phyloP scores from a whole-genome alignment of 2,329 filamentous ascomycete genomes.

The Colletotrichum neosansevieriae region DNA sequence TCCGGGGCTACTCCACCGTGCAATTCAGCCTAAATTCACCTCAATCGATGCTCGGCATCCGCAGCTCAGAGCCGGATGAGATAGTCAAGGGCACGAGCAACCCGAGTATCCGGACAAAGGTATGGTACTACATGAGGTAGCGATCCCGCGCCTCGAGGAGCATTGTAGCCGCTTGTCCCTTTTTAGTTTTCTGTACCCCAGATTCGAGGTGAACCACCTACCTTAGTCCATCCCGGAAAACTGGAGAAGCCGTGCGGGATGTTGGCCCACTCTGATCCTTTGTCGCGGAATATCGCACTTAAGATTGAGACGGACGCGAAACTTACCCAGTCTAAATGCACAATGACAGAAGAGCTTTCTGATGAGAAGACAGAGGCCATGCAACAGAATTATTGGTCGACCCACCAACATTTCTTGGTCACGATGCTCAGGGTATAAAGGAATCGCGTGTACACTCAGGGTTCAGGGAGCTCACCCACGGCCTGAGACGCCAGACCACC shows the following conservation, averaged over 20 bases:
- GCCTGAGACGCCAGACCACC: neutral
- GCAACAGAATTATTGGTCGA: neutral
- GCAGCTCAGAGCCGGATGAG: neutral
- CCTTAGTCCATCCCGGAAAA: slow-evolving; percentile 1
- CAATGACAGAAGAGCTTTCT: slow-evolving; percentile 6
- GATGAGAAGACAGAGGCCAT: no score
- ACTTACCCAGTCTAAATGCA: neutral
- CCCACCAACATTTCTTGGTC: neutral
- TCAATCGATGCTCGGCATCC: slow-evolving; percentile 18
- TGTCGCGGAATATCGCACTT: slow-evolving; percentile 35
- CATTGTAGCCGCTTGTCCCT: neutral
- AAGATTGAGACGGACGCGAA: neutral
- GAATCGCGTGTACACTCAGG: neutral
- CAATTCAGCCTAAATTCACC: slow-evolving; percentile 21
- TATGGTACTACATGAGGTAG: no score
- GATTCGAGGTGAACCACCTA: neutral
- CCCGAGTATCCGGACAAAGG: neutral
- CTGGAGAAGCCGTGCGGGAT: neutral
- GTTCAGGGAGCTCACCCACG: neutral
- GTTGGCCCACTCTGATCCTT: neutral
- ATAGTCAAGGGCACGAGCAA: neutral
- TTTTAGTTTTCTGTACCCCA: slow-evolving; percentile 16
- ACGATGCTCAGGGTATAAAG: slow-evolving; percentile 26
- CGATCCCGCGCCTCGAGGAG: no score
- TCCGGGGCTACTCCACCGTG: neutral